Evolutionary conservation across 495 filamentous ascomycete species (phyloP), one percentile per base, ranked within the genome.

Genomic region (Filosporella fistucella): DNA sequence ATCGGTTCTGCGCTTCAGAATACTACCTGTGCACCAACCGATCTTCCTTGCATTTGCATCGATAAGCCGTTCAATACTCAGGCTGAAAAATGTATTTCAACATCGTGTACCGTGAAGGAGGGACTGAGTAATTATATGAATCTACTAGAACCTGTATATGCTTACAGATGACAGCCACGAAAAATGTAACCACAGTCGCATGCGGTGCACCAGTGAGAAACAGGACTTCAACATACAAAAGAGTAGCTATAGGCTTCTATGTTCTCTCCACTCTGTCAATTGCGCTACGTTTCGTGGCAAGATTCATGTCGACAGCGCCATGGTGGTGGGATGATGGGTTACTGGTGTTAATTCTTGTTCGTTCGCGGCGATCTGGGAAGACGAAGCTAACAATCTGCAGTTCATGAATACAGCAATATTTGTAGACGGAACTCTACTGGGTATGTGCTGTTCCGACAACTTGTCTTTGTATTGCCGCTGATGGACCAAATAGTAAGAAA

Each of bases 21-120:
- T n/a, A 55, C 58, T 20, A 22, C 44, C 28, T 66, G 63, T 29
- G 10, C 41, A 9, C 0, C 30, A 14, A 57, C 51, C 34, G 61
- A 66, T 51, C 49, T 47, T 13, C 50, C 57, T 9, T 66, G 63
- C 35, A 46, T 64, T 20, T 66, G 63, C 40, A 45, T 52, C 24
- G 62, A 60, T 41, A 40, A 17, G 9, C 3, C 37, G 9, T 45
- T 66, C 4, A 53, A 49, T 25, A 42, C 28, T 30, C 28, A 30
- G 28, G 28, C n/a, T 8, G 28, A 30, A 30, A 30, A 8, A 8
- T 30, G 28, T 30, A 8, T 30, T 8, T 8, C 8, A 30, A 8
- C 28, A 8, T 30, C 28, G 8, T 30, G 28, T n/a, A 30, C 28
- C 8, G n/a, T 30, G 8, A 30, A 30, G n/a, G 28, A 30, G 28